Conservation (phyloP, 345 rosid species). For the Eucalyptus tenuipes region DNA sequence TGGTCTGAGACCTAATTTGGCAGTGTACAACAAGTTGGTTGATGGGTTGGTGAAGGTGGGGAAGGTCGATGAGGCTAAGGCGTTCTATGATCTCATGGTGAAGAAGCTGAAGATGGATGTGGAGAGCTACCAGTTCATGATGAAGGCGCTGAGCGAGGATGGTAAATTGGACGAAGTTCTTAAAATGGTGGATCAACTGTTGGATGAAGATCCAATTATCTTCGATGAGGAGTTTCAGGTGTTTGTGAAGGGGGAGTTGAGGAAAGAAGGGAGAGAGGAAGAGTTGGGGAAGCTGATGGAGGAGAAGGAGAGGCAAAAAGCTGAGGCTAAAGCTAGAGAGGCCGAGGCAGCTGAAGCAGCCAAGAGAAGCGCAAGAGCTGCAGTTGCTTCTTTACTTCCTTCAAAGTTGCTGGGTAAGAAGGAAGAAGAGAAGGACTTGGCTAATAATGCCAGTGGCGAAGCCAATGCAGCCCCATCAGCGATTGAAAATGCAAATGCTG, state of each 20-base stretch:
- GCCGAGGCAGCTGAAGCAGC: slow-evolving; percentile 62
- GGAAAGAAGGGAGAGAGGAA: slow-evolving; percentile 68
- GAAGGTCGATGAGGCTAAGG: slow-evolving; percentile 69
- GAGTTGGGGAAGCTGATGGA: slow-evolving; percentile 70
- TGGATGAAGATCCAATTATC: slow-evolving; percentile 56
- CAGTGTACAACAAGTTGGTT: slow-evolving; percentile 59
- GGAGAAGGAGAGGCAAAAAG: slow-evolving; percentile 73
- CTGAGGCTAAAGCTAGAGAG: slow-evolving; percentile 83
- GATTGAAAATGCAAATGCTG: neutral
- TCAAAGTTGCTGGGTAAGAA: slow-evolving; percentile 38
- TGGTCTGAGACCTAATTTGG: slow-evolving; percentile 64
- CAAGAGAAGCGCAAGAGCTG: slow-evolving; percentile 47
- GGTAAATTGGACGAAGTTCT: slow-evolving; percentile 66
- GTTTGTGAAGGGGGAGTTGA: slow-evolving; percentile 53
- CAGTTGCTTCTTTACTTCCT: slow-evolving; percentile 35
- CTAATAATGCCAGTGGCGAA: neutral
- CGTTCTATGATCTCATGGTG: slow-evolving; percentile 67
- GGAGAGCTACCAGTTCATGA: slow-evolving; percentile 65
- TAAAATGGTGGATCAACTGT: slow-evolving; percentile 54
- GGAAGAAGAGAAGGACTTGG: slow-evolving; percentile 12
- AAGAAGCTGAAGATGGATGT: slow-evolving; percentile 81
- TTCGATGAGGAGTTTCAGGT: slow-evolving; percentile 65
- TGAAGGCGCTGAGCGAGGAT: slow-evolving; percentile 49
- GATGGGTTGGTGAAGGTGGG: slow-evolving; percentile 48
- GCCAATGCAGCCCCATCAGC: neutral